Evolutionary conservation across 139 green algal species (phyloP).

Genomic region (Coelastrella sp.): DNA sequence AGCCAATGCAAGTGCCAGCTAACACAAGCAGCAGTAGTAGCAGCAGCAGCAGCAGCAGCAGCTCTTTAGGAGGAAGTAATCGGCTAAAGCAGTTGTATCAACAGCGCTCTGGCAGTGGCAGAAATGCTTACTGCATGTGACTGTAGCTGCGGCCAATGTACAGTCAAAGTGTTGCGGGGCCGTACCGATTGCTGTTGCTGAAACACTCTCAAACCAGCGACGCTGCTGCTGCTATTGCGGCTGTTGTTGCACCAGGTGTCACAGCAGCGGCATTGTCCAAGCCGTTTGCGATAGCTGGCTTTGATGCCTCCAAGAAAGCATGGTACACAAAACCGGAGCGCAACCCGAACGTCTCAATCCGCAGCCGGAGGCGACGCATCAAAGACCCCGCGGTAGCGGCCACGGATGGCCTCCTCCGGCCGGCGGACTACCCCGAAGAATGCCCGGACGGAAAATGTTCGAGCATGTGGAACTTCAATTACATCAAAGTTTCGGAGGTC

Average conservation of each 20-base stretch:
- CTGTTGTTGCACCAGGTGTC: background rate
- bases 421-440: background rate
- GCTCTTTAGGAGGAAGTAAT: background rate
- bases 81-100: background rate
- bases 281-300: background rate
- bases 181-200: too few species aligned
- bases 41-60: background rate
- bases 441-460: background rate
- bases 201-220: too few species aligned
- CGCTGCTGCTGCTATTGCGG: slow-evolving; percentile 12
- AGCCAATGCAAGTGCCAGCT: too few species aligned
- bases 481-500: background rate
- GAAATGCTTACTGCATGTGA: background rate
- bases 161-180: too few species aligned
- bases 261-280: background rate
- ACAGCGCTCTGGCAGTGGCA: too few species aligned
- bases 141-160: background rate
- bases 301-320: background rate
- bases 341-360: background rate
- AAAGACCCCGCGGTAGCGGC: background rate
- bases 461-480: background rate
- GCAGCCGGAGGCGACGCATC: background rate
- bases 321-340: background rate
- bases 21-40: background rate
- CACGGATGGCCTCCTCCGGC: background rate